Base-by-base conservation (phyloP, 225 moss, liverwort and hornwort species). In the Neckera pumila region DNA sequence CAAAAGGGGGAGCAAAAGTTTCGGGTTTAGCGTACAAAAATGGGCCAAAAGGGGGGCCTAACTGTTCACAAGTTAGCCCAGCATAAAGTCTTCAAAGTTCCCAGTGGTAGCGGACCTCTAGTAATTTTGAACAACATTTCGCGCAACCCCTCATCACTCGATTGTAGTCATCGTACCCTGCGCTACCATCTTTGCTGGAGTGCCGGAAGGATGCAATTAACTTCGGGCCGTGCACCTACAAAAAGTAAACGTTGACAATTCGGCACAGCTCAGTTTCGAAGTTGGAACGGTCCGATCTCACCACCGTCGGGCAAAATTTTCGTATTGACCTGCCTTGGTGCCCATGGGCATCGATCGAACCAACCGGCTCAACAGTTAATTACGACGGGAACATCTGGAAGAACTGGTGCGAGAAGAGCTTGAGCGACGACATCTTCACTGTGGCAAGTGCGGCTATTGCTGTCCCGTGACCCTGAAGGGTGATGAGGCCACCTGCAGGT, bases 401-500 rank as follows among this genome's bases (percentile, higher is more conserved):
- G 33, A 84, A 78, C 63, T 84, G 90, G 16, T 90, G 87, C 63
- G 85, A 91, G 85, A 81, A 36, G 40, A 42, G 67, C 49, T 53
- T 63, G 42, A 3, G 4, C 6, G 63, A 12, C 22, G 87, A 89
- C 84, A 5, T 33, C 49, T 45, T 40, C 3, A 89, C 89, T 89
- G 85, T 47, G 87, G 88, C 78, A 27, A 28, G 28, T 85, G 84
- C 17, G 58, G 73, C 25, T 59, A 85, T 21, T 30, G 73, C 20
- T 90, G 90, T 43, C 28, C 49, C 5, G 26, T 73, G 26, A 88
- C 80, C 26, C 40, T 66, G 5, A 71, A 79, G 71, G 88, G 86
- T 83, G 88, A 72, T 56, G 83, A 78, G 86, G 78, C 83, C 21
- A 86, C 83, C 16, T 88, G 91, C 88, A 88, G 76, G 90, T 74